Percentiles rank a stretch among this genome's conserved stretches.
Conservation (phyloP, 352 stramenopile species). For the Phytophthora sp. region DNA sequence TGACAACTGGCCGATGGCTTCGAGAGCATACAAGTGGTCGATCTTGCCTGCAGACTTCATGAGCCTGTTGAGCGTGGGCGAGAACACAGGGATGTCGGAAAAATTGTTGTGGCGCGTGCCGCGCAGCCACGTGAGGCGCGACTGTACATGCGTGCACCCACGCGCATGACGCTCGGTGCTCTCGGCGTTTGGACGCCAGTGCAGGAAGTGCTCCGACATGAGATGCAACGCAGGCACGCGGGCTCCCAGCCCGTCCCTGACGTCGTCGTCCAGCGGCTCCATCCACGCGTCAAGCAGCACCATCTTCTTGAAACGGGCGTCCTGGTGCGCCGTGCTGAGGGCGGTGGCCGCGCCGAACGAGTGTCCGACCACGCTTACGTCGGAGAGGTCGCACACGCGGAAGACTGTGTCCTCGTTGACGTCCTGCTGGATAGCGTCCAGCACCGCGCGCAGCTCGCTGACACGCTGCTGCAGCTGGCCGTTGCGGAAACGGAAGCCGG, state of each 20-base stretch:
- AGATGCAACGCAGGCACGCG: conserved; percentile 59
- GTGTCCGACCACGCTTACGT: conserved; percentile 56
- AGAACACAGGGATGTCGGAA: conserved; percentile 71
- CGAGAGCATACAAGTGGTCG: conserved; percentile 48
- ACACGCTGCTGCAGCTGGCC: conserved; percentile 62
- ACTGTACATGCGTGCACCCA: conserved; percentile 43
- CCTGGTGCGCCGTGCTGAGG: conserved; percentile 51
- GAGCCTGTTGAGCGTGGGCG: conserved; percentile 54
- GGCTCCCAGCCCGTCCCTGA: conserved; percentile 40
- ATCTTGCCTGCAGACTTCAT: conserved; percentile 59
- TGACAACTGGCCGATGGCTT: conserved; percentile 48
- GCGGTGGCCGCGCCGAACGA: conserved; percentile 73
- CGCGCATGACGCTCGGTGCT: conserved; percentile 43
- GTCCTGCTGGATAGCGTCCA: conserved; percentile 40
- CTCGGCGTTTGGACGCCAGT: conserved; percentile 60
- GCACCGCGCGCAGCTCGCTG: conserved; percentile 49
- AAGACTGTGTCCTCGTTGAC: conserved; percentile 32
- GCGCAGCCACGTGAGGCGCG: conserved; percentile 46
- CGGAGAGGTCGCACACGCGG: conserved; percentile 30
- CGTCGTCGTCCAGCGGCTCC: conserved; percentile 55
- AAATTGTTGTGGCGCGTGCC: conserved; percentile 77
- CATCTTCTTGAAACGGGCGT: conserved; percentile 49
- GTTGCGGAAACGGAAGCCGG: conserved; percentile 67
- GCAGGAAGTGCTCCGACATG: conserved; percentile 66
- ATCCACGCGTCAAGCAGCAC: conserved; percentile 76